Percentiles rank a stretch among this genome's conserved stretches.
Evolutionary conservation across 345 rosid species (phyloP).

Genomic region (Eucalyptus pumila): DNA sequence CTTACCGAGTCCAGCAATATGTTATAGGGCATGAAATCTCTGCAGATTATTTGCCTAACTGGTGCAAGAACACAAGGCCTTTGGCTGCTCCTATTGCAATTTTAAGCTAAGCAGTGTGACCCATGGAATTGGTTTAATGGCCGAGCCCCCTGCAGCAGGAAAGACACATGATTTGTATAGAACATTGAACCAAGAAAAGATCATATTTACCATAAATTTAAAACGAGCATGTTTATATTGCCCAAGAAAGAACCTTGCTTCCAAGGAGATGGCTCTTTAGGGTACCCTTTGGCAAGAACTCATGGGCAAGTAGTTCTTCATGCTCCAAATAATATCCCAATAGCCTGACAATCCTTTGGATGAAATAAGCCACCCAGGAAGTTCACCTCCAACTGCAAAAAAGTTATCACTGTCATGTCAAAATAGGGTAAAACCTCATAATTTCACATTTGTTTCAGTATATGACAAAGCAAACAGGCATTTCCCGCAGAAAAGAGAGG

Average conservation of each 20-base stretch:
- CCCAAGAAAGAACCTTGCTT: neutral
- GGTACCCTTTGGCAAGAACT: conserved; percentile 4
- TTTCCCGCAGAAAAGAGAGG: neutral
- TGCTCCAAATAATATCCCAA: conserved; percentile 3
- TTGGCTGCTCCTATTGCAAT: neutral
- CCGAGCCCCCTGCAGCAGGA: neutral
- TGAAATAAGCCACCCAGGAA: neutral
- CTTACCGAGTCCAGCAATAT: neutral
- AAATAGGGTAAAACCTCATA: neutral
- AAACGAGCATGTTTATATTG: no score
- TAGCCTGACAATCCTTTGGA: neutral
- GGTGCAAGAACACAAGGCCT: neutral
- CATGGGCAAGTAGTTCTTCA: conserved; percentile 1
- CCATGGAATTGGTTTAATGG: neutral
- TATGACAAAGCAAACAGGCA: neutral
- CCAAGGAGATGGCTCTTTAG: neutral
- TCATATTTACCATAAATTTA: neutral
- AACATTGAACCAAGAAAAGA: neutral
- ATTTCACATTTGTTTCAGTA: neutral
- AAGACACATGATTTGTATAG: neutral
- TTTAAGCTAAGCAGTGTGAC: neutral
- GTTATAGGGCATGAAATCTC: neutral
- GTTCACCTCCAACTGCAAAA: neutral
- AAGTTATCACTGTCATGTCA: neutral
- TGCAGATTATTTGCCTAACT: neutral